Percentiles rank a stretch among this genome's conserved stretches.
Conservation (phyloP, 768 basidiomycete species). For the Saitozyma podzolica region DNA sequence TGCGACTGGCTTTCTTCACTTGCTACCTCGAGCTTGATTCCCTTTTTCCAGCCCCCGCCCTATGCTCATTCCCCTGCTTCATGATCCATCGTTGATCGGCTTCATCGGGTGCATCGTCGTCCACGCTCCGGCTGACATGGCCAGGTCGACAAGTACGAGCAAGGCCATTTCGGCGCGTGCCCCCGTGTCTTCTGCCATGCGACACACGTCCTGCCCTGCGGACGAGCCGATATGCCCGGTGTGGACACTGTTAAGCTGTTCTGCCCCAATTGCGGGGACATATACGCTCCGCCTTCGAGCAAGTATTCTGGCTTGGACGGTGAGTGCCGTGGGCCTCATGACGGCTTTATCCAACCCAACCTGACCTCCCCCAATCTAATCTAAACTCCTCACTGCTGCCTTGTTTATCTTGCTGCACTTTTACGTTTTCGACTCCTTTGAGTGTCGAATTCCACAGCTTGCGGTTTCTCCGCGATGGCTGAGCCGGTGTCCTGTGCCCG, state of each 20-base stretch:
- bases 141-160: slow-evolving; percentile 94
- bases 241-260: slow-evolving; percentile 96
- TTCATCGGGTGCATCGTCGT: no score
- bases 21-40: background rate
- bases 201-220: slow-evolving; percentile 88
- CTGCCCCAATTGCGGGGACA: slow-evolving; percentile 97
- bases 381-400: background rate
- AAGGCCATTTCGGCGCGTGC: slow-evolving; percentile 84
- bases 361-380: background rate
- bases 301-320: slow-evolving; percentile 95
- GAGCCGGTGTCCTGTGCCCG: no score
- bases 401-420: background rate
- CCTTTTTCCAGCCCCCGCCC: background rate
- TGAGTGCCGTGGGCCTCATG: slow-evolving; percentile 52
- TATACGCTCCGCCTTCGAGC: slow-evolving; percentile 91
- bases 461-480: no score
- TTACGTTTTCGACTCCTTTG: background rate
- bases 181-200: slow-evolving; percentile 92
- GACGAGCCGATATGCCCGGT: slow-evolving; percentile 91
- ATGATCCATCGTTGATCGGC: no score
- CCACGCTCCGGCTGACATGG: background rate
- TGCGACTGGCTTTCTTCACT: background rate
- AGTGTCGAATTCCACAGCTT: background rate
- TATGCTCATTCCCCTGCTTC: background rate
- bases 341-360: background rate